These are phyloP conservation scores for Ampelomyces quisqualis DNA, from an alignment of 2,329 filamentous ascomycete genomes.

Conservation along the genomic window DNA sequence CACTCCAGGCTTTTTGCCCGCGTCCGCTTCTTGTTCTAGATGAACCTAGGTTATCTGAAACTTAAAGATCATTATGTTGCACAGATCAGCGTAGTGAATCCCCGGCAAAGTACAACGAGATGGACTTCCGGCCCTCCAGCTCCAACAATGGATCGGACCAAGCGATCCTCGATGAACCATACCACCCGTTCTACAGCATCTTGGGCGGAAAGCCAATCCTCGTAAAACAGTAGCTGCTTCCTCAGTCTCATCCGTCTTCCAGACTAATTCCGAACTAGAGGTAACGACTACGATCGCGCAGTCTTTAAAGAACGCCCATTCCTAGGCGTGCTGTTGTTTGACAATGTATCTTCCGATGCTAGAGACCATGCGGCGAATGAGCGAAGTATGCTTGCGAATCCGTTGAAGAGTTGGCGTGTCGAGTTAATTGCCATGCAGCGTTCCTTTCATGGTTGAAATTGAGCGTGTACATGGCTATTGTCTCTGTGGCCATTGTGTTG, in stretches of 20 bases:
- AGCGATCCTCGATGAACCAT: slow-evolving; percentile 41
- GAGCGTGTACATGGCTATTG: slow-evolving; percentile 85
- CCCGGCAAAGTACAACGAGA: too few species aligned
- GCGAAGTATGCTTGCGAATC: slow-evolving; percentile 52
- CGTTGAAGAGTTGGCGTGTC: neutral
- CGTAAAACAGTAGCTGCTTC: slow-evolving; percentile 43
- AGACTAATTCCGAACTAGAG: slow-evolving; percentile 23
- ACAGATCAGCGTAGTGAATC: too few species aligned
- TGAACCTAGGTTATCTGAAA: neutral
- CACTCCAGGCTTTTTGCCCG: neutral
- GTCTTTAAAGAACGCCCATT: slow-evolving; percentile 64
- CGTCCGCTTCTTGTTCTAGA: neutral
- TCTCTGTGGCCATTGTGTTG: slow-evolving; percentile 84
- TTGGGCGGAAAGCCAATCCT: slow-evolving; percentile 52
- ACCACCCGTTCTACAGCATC: slow-evolving; percentile 56
- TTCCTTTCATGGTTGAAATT: slow-evolving; percentile 92
- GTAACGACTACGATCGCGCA: slow-evolving; percentile 45
- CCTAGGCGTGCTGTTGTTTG: slow-evolving; percentile 68
- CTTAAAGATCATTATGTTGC: neutral
- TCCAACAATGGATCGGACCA: slow-evolving; percentile 34
- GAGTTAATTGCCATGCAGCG: slow-evolving; percentile 39
- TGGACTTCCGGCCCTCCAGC: slow-evolving; percentile 37
- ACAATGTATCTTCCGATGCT: slow-evolving; percentile 72
- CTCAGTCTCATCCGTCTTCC: neutral
- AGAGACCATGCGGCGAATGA: slow-evolving; percentile 80